Conservation (phyloP, 805 yeast genomes). For the Barnettozyma vustinii region DNA sequence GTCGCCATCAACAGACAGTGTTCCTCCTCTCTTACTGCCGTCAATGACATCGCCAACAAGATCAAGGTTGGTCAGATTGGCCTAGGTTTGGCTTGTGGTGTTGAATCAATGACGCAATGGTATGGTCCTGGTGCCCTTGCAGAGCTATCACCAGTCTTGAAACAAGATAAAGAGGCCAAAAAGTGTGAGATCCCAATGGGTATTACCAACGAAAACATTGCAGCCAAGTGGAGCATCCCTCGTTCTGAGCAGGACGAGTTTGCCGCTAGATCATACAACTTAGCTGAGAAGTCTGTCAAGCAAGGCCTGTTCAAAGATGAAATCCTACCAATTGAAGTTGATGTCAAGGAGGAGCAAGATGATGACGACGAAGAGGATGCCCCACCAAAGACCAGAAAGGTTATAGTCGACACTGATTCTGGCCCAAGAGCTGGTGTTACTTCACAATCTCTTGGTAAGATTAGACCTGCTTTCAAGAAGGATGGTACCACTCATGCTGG, state of each 20-base stretch:
- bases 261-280: slow-evolving; percentile 81
- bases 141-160: slow-evolving; percentile 45
- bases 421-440: slow-evolving; percentile 90
- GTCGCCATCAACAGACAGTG: slow-evolving; percentile 90
- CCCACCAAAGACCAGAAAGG: slow-evolving; percentile 17
- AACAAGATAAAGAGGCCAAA: slow-evolving; percentile 42
- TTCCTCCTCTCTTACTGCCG: slow-evolving; percentile 89
- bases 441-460: slow-evolving; percentile 62
- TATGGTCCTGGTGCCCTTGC: slow-evolving; percentile 80
- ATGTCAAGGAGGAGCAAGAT: slow-evolving; percentile 54
- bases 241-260: slow-evolving; percentile 80
- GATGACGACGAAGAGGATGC: slow-evolving; percentile 47
- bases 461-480: slow-evolving; percentile 83
- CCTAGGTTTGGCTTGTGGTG: slow-evolving; percentile 89
- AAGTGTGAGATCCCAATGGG: slow-evolving; percentile 96
- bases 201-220: slow-evolving; percentile 88
- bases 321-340: slow-evolving; percentile 73
- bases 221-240: slow-evolving; percentile 54
- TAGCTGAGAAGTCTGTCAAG: slow-evolving; percentile 72
- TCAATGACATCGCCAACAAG: slow-evolving; percentile 85
- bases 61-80: slow-evolving; percentile 84
- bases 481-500: slow-evolving; percentile 89
- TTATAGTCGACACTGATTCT: slow-evolving; percentile 64
- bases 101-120: slow-evolving; percentile 87
- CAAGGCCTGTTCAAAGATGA: slow-evolving; percentile 80